Percentiles rank a stretch among this genome's conserved stretches.
Conservation (phyloP, 306 rosid species). For the Trichosanthes truncata region DNA sequence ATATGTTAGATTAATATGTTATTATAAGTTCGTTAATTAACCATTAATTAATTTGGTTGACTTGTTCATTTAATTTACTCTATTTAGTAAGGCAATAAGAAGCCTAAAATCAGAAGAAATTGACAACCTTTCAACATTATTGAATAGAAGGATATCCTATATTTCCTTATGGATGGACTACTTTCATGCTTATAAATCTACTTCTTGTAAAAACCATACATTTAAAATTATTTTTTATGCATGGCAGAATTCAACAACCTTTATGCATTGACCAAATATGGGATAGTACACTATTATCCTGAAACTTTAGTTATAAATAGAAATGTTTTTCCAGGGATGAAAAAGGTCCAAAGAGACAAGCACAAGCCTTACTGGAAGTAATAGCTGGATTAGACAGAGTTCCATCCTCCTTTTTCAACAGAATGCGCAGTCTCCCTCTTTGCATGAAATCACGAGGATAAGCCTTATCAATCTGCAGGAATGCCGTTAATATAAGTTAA, state of each 20-base stretch:
- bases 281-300: not conserved
- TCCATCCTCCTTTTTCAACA: constrained; percentile 77
- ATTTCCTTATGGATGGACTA: not conserved
- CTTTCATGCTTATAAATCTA: not conserved
- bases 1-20: too few species aligned
- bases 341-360: not conserved
- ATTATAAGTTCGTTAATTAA: too few species aligned
- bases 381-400: constrained; percentile 50
- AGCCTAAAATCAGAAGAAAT: not conserved
- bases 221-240: not conserved
- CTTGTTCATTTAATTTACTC: not conserved
- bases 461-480: constrained; percentile 58
- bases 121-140: not conserved
- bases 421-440: constrained; percentile 73
- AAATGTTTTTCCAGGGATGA: not conserved
- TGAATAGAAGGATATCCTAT: not conserved
- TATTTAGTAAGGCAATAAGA: not conserved
- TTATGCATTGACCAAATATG: not conserved
- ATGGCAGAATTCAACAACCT: not conserved
- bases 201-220: not conserved
- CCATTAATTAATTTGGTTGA: not conserved
- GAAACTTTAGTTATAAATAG: not conserved
- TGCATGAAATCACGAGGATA: constrained; percentile 93
- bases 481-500: not conserved
- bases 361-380: constrained; percentile 44